phyloP scores from a whole-genome alignment of 139 green algal genomes.

The Astrephomene gubernaculifera region DNA sequence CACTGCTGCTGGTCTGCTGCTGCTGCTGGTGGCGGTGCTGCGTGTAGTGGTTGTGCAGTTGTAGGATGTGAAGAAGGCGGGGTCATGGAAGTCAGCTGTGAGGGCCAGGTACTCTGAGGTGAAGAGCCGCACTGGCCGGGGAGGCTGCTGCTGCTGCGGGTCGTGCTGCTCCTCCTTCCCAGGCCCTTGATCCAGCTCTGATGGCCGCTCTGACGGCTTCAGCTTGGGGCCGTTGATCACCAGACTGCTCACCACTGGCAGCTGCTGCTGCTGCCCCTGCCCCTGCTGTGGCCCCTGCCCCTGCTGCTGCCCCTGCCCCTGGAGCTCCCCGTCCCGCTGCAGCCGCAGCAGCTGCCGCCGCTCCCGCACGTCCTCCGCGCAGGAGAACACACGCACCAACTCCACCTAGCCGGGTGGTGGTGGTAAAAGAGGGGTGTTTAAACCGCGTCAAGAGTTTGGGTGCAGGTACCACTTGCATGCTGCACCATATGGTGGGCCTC shows the following conservation, averaged over 20 bases:
- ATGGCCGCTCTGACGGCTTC: background rate
- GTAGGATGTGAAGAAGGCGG: constrained; percentile 3
- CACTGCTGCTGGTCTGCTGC: too few species aligned
- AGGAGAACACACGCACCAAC: constrained; percentile 44
- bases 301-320: background rate
- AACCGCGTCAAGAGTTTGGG: too few species aligned
- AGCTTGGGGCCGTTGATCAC: constrained; percentile 10
- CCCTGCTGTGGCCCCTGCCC: background rate
- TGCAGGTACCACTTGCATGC: too few species aligned
- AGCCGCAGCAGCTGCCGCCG: constrained; percentile 50
- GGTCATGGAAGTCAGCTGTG: constrained; percentile 49
- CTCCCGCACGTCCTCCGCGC: background rate
- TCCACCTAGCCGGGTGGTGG: background rate
- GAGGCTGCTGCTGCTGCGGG: background rate
- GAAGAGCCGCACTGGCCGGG: background rate
- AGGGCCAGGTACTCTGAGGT: constrained; percentile 35
- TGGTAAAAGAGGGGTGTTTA: background rate
- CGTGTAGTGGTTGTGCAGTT: background rate
- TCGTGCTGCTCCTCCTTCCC: background rate
- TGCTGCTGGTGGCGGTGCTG: background rate
- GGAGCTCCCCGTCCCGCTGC: constrained; percentile 15
- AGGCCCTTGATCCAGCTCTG: background rate
- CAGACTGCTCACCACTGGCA: background rate
- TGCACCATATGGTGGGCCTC: background rate
- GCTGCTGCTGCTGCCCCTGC: background rate